Percentiles rank a stretch among this genome's conserved stretches.
Evolutionary conservation across 2,329 filamentous ascomycete species (phyloP).

Genomic region (Calonectria honghensis): DNA sequence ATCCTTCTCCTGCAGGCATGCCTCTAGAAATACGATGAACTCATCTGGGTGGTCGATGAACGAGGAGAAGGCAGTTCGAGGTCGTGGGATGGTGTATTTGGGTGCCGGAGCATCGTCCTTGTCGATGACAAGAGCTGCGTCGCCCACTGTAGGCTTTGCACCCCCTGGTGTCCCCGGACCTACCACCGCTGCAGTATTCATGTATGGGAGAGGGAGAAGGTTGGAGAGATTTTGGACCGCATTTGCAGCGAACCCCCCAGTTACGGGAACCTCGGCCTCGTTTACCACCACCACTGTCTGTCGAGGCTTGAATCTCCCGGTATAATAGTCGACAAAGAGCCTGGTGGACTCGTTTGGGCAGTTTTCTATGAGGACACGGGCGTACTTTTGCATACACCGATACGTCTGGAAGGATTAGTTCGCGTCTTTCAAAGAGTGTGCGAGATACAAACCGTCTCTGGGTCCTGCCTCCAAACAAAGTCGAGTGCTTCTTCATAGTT

Average conservation of each 20-base stretch:
- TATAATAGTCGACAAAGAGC: slow-evolving; percentile 96
- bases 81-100: slow-evolving; percentile 86
- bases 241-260: slow-evolving; percentile 75
- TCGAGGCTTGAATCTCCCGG: slow-evolving; percentile 85
- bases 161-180: slow-evolving; percentile 72
- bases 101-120: slow-evolving; percentile 66
- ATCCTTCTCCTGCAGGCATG: slow-evolving; percentile 83
- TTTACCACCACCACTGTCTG: slow-evolving; percentile 70
- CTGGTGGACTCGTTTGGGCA: slow-evolving; percentile 88
- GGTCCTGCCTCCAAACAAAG: slow-evolving; percentile 92
- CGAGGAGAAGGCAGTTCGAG: slow-evolving; percentile 93
- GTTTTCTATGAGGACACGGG: slow-evolving; percentile 90
- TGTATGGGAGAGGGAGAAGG: slow-evolving; percentile 89
- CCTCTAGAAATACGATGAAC: slow-evolving; percentile 94
- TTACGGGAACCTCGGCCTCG: slow-evolving; percentile 61
- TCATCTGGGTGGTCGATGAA: slow-evolving; percentile 96
- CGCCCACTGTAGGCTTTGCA: slow-evolving; percentile 69
- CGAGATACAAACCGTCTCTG: slow-evolving; percentile 77
- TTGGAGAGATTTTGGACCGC: slow-evolving; percentile 91
- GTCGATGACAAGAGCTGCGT: slow-evolving; percentile 71
- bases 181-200: slow-evolving; percentile 78
- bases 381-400: slow-evolving; percentile 94
- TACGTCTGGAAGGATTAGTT: slow-evolving; percentile 79
- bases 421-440: rapidly evolving
- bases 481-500: slow-evolving; percentile 91